A percentile compares a stretch with the other conserved stretches of the same genome.
These are phyloP conservation scores for Podospora pseudopauciseta DNA, from an alignment of 495 filamentous ascomycete species.

Conservation along the genomic window DNA sequence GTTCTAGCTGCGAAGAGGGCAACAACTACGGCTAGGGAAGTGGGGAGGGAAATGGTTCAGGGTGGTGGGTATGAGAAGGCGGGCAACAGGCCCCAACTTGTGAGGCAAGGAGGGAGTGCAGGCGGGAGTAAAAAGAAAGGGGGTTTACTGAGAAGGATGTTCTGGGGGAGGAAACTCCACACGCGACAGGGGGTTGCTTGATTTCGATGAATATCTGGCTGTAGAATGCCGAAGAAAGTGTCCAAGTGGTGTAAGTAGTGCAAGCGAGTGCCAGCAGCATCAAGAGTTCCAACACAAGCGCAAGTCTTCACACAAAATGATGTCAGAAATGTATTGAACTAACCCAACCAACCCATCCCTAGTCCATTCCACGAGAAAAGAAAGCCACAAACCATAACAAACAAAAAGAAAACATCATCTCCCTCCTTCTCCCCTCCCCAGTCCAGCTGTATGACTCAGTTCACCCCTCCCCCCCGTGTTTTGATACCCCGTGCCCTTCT, in stretches of 20 bases:
- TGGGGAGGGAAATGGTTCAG: conserved; percentile 13
- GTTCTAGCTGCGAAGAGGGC: neutral
- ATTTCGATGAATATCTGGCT: no score
- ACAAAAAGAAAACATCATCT: neutral
- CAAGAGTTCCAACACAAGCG: no score
- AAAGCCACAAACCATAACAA: neutral
- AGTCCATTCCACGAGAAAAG: neutral
- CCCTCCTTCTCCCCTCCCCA: neutral
- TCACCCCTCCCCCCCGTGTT: neutral
- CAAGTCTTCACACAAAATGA: neutral
- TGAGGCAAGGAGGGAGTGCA: neutral
- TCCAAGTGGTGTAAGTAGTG: no score
- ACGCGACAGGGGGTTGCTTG: neutral
- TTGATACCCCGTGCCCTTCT: neutral
- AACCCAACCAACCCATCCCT: neutral
- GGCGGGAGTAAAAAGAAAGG: conserved; percentile 15
- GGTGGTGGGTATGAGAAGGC: neutral
- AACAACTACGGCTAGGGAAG: neutral
- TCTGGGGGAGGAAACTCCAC: conserved; percentile 10
- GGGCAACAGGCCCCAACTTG: neutral
- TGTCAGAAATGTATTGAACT: neutral
- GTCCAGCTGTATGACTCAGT: neutral
- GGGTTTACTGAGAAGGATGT: conserved; percentile 10
- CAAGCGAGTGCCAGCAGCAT: no score
- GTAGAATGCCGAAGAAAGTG: no score